A percentile compares a stretch with the other conserved stretches of the same genome.
Evolutionary conservation across 139 green algal genomes (phyloP).

Genomic region (Parachlorella kessleri): DNA sequence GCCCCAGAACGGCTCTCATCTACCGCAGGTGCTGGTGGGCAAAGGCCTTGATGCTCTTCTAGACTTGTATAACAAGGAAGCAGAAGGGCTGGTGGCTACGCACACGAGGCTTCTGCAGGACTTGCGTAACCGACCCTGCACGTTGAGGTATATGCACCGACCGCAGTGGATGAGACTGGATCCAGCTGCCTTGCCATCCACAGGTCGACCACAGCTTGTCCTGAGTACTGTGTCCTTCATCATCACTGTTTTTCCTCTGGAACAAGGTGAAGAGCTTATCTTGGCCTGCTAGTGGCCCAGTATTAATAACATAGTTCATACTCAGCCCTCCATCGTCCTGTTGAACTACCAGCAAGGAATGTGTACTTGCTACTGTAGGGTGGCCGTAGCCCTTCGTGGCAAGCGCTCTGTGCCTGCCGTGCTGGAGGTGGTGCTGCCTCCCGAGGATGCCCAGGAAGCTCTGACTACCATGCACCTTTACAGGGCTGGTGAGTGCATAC

Average conservation of each 20-base stretch:
- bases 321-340: background rate
- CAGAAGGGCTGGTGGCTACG: too few relatives aligned
- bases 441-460: background rate
- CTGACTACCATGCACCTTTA: conserved; percentile 1
- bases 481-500: background rate
- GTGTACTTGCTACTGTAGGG: background rate
- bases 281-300: too few relatives aligned
- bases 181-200: background rate
- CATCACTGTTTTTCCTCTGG: background rate
- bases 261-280: too few relatives aligned
- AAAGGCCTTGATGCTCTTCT: too few relatives aligned
- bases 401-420: conserved; percentile 9
- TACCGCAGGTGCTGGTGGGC: too few relatives aligned
- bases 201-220: background rate
- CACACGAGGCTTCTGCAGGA: too few relatives aligned
- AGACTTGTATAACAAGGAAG: too few relatives aligned
- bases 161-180: too few relatives aligned
- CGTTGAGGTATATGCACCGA: too few relatives aligned
- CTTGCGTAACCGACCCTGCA: too few relatives aligned
- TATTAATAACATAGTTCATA: too few relatives aligned
- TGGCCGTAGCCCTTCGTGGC: background rate
- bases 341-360: background rate
- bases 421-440: background rate
- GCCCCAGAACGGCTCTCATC: too few relatives aligned
- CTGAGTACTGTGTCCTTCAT: background rate